Evolutionary conservation across 2,329 filamentous ascomycete genomes (phyloP).

Genomic region (Knufia fluminis): DNA sequence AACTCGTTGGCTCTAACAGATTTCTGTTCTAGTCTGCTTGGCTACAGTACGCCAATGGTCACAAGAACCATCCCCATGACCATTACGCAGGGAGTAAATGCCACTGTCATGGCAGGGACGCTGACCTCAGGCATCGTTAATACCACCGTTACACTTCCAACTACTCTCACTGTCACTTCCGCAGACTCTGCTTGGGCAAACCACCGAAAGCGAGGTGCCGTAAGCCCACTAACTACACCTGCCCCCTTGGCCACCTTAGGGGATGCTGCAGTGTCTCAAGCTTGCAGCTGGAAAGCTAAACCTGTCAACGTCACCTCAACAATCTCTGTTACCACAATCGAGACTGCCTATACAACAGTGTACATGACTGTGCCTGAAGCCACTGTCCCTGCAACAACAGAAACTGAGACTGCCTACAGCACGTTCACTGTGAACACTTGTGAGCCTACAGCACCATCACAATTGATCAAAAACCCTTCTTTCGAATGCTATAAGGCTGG

Average conservation of each 20-base stretch:
- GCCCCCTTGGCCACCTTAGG: neutral
- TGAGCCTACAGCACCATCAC: constrained; percentile 7
- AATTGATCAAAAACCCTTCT: constrained; percentile 9
- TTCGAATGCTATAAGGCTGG: constrained; percentile 8
- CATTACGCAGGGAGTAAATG: neutral
- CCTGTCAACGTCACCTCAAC: neutral
- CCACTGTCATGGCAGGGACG: constrained; percentile 4
- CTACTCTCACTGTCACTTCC: constrained; percentile 4
- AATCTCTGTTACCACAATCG: neutral
- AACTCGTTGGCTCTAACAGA: neutral
- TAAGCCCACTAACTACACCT: constrained; percentile 2
- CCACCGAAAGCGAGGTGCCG: neutral
- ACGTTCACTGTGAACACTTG: constrained; percentile 8
- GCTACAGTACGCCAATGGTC: neutral
- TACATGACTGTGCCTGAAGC: constrained; percentile 7
- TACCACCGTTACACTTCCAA: neutral
- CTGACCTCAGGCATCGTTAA: constrained; percentile 6
- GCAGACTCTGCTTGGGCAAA: neutral
- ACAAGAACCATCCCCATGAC: constrained; percentile 1
- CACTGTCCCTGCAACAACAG: neutral
- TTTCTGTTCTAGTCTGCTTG: constrained; percentile 7
- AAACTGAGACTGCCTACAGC: neutral
- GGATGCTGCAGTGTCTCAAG: constrained; percentile 2
- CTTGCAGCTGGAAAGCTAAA: constrained; percentile 8
- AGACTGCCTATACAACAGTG: neutral